Conservation (phyloP, 2,329 filamentous ascomycete species). For the Aaosphaeria arxii region DNA sequence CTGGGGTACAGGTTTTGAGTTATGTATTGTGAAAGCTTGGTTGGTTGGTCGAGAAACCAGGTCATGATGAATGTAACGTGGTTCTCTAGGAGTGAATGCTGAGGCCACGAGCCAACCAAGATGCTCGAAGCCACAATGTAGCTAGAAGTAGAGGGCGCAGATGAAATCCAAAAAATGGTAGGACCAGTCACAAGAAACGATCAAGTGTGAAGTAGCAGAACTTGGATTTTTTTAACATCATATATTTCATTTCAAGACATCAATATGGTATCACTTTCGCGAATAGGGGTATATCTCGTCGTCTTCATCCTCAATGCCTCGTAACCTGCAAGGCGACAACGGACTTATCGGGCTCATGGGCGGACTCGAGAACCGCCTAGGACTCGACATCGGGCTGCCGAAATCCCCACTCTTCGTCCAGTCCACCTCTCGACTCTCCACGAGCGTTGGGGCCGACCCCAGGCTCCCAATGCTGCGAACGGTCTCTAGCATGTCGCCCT, state of each 20-base stretch:
- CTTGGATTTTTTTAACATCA: too few relatives aligned
- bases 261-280: slow-evolving; percentile 1
- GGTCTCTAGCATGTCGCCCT: slow-evolving; percentile 29
- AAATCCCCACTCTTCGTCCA: slow-evolving; percentile 11
- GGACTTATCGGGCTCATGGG: slow-evolving; percentile 27
- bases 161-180: neutral
- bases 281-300: slow-evolving; percentile 27
- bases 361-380: slow-evolving; percentile 21
- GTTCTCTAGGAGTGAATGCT: too few relatives aligned
- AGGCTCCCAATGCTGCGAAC: slow-evolving; percentile 31
- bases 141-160: too few relatives aligned
- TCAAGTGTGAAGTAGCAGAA: neutral
- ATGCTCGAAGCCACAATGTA: too few relatives aligned
- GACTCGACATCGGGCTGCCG: slow-evolving; percentile 16
- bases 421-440: slow-evolving; percentile 22
- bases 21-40: too few relatives aligned
- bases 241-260: too few relatives aligned
- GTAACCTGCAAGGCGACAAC: slow-evolving; percentile 23
- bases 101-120: too few relatives aligned
- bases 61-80: too few relatives aligned
- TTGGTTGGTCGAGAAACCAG: too few relatives aligned
- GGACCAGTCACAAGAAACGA: neutral
- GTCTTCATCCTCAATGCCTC: slow-evolving; percentile 17
- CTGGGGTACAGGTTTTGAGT: too few relatives aligned
- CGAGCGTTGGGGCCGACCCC: slow-evolving; percentile 30